These are phyloP conservation scores for Sclerotinia nivalis DNA, from an alignment of 2,329 filamentous ascomycete species.

Conservation along the genomic window DNA sequence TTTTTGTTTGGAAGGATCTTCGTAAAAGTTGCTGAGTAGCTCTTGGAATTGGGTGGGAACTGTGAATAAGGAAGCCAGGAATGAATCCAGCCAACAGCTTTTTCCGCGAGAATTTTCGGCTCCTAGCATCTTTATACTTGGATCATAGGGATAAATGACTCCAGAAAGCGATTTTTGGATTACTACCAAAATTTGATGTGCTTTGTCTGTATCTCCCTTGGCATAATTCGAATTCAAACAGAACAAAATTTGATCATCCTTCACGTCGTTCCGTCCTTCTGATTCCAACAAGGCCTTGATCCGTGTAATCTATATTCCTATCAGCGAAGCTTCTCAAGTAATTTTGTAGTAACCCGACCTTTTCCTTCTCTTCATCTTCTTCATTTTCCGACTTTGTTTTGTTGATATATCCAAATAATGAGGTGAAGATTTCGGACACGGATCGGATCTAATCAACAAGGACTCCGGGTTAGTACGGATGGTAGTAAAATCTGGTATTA, in stretches of 20 bases:
- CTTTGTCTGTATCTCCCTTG: constrained; percentile 69
- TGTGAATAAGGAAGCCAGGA: constrained; percentile 95
- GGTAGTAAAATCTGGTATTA: constrained; percentile 26
- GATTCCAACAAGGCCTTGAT: constrained; percentile 54
- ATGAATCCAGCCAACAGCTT: constrained; percentile 91
- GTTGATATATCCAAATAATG: constrained; percentile 65
- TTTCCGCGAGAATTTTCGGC: constrained; percentile 83
- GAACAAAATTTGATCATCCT: constrained; percentile 63
- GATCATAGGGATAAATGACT: constrained; percentile 72
- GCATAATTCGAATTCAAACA: constrained; percentile 63
- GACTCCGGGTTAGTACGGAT: constrained; percentile 35
- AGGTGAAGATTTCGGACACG: constrained; percentile 59
- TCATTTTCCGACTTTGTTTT: constrained; percentile 43
- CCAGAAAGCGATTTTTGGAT: constrained; percentile 81
- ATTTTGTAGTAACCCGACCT: constrained; percentile 26
- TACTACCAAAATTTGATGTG: constrained; percentile 73
- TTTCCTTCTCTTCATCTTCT: constrained; percentile 55
- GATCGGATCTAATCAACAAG: constrained; percentile 49
- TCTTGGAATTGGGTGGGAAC: constrained; percentile 84
- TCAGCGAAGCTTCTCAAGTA: constrained; percentile 21
- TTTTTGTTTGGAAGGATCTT: constrained; percentile 69
- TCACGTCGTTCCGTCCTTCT: constrained; percentile 55
- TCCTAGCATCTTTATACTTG: constrained; percentile 71
- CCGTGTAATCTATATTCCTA: constrained; percentile 48
- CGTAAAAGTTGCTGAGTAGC: constrained; percentile 74